Evolutionary conservation across 495 filamentous ascomycete genomes (phyloP).

Genomic region (Coniosporium apollinis): DNA sequence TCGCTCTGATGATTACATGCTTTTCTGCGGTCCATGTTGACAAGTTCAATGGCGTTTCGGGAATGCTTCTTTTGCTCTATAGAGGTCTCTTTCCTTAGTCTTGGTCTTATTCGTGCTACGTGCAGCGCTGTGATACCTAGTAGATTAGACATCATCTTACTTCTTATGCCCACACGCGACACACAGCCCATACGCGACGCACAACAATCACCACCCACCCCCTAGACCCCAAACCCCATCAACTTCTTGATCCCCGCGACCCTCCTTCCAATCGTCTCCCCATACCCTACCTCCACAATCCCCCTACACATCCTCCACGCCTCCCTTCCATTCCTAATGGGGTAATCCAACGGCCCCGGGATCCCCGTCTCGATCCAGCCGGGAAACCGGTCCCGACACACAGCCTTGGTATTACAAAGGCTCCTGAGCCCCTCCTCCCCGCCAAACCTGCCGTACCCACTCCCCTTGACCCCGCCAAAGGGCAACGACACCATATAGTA

Average conservation of each 20-base stretch:
- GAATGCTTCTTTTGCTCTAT: no score
- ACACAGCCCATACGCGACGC: no score
- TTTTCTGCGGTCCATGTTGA: no score
- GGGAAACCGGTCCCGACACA: slow-evolving; percentile 60
- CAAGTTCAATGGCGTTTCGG: no score
- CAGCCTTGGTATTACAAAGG: slow-evolving; percentile 70
- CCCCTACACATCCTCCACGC: slow-evolving; percentile 45
- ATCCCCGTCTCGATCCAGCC: slow-evolving; percentile 53
- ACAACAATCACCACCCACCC: slow-evolving; percentile 1
- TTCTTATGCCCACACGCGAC: no score
- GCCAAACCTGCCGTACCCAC: slow-evolving; percentile 85
- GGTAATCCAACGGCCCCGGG: slow-evolving; percentile 64
- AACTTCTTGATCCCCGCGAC: slow-evolving; percentile 32
- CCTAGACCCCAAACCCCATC: slow-evolving; percentile 16
- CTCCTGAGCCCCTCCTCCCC: slow-evolving; percentile 75
- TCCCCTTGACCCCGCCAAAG: slow-evolving; percentile 75
- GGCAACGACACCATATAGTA: slow-evolving; percentile 87
- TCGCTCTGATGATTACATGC: no score
- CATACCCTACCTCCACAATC: slow-evolving; percentile 47
- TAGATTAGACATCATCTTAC: no score
- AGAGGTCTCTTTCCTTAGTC: no score
- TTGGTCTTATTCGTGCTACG: no score
- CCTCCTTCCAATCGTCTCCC: slow-evolving; percentile 31
- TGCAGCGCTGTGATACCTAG: no score
- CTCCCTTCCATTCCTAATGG: slow-evolving; percentile 38